Conservation (phyloP, 331 rosid genomes). For the Acacia concinna region DNA sequence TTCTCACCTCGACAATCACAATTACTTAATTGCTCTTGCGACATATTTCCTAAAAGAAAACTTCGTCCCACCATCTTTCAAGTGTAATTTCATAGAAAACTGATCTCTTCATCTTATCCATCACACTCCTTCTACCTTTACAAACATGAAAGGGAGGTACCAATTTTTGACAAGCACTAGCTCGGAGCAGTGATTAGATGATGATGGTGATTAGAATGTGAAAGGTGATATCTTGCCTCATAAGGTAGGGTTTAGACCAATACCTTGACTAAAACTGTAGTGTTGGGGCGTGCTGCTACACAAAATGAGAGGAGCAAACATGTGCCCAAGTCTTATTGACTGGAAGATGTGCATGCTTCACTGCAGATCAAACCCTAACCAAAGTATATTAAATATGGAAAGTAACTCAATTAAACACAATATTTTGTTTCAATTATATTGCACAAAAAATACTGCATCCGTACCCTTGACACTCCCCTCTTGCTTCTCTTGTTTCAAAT, state of each 20-base stretch:
- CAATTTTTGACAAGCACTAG: not conserved
- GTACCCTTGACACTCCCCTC: conserved; percentile 49
- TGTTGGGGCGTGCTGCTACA: not conserved
- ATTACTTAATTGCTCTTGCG: not conserved
- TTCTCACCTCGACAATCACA: not conserved
- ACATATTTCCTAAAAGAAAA: not conserved
- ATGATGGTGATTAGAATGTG: not conserved
- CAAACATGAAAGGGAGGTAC: not conserved
- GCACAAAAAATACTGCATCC: not conserved
- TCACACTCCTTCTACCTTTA: not conserved
- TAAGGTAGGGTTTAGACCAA: not conserved
- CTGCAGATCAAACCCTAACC: conserved; percentile 2
- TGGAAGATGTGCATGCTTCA: conserved; percentile 43
- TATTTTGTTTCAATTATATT: too few relatives aligned
- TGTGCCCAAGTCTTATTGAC: conserved; percentile 33
- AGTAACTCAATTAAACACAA: not conserved
- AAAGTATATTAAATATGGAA: not conserved
- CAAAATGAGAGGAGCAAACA: conserved; percentile 43
- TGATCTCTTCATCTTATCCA: not conserved
- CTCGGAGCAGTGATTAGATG: not conserved
- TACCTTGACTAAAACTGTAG: not conserved
- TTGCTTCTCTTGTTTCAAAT: conserved; percentile 17
- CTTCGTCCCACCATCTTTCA: not conserved
- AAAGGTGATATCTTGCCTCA: not conserved
- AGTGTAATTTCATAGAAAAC: conserved; percentile 1